Percentiles rank a stretch among this genome's conserved stretches.
Conservation (phyloP, 192 early-diverging fungal genomes). For the Backusella psychrophila region DNA sequence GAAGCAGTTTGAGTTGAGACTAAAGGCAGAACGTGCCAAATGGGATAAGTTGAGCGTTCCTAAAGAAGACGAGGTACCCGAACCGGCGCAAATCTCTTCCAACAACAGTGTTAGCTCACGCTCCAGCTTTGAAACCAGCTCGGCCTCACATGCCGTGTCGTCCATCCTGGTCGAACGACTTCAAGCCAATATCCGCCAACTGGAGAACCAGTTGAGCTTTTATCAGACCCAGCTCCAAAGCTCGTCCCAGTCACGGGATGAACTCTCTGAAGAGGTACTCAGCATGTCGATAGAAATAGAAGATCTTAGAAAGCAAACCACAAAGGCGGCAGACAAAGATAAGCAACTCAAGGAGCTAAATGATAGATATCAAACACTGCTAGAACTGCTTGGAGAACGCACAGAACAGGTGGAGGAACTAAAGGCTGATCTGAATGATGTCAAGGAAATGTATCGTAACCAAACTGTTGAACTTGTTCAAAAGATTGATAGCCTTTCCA, state of each 20-base stretch:
- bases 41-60: not conserved
- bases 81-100: not conserved
- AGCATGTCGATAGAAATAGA: constrained; percentile 66
- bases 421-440: constrained; percentile 71
- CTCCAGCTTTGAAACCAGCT: constrained; percentile 30
- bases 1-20: constrained; percentile 32
- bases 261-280: constrained; percentile 73
- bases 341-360: constrained; percentile 58
- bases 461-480: constrained; percentile 61
- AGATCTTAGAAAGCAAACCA: constrained; percentile 32
- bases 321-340: constrained; percentile 30
- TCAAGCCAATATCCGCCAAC: constrained; percentile 53
- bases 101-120: constrained; percentile 20
- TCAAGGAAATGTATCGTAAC: constrained; percentile 70
- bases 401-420: constrained; percentile 86
- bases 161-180: constrained; percentile 58
- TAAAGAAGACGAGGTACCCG: not conserved
- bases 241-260: constrained; percentile 60
- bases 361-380: constrained; percentile 63
- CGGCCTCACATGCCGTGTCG: not conserved
- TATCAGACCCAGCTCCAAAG: constrained; percentile 63
- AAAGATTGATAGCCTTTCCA: constrained; percentile 39
- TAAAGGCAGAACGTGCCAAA: not conserved
- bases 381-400: constrained; percentile 88
- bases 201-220: constrained; percentile 67